These are phyloP conservation scores for Climacium dendroides DNA, from an alignment of 225 moss, liverwort and hornwort species.

Conservation along the genomic window DNA sequence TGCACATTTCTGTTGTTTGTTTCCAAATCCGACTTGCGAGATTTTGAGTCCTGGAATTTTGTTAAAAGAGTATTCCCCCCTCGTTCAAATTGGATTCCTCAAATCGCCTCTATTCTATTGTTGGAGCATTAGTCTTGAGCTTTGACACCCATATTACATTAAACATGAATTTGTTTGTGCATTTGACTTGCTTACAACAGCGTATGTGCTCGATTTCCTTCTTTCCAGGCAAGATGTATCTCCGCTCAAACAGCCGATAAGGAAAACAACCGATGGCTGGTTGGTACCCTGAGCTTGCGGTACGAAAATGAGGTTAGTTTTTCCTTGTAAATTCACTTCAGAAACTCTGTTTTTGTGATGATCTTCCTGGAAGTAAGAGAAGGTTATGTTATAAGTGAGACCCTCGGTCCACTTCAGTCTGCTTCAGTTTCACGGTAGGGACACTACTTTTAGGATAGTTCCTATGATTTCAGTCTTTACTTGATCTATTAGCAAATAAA, in stretches of 20 bases:
- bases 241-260: constrained; percentile 13
- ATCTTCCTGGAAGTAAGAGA: background rate
- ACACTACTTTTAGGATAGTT: background rate
- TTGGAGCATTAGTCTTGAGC: background rate
- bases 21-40: background rate
- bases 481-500: background rate
- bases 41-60: background rate
- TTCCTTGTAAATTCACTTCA: background rate
- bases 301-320: constrained; percentile 35
- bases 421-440: background rate
- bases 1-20: background rate
- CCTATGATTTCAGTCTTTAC: background rate
- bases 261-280: constrained; percentile 27
- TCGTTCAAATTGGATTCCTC: background rate
- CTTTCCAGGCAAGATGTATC: constrained; percentile 27
- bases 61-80: background rate
- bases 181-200: background rate
- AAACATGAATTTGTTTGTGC: too few relatives aligned
- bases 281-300: constrained; percentile 36
- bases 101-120: background rate
- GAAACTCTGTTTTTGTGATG: background rate
- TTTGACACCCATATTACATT: too few relatives aligned
- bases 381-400: background rate
- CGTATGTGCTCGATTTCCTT: background rate
- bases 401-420: background rate